phyloP scores from a whole-genome alignment of 768 basidiomycete genomes.

The Amanita rimosa region DNA sequence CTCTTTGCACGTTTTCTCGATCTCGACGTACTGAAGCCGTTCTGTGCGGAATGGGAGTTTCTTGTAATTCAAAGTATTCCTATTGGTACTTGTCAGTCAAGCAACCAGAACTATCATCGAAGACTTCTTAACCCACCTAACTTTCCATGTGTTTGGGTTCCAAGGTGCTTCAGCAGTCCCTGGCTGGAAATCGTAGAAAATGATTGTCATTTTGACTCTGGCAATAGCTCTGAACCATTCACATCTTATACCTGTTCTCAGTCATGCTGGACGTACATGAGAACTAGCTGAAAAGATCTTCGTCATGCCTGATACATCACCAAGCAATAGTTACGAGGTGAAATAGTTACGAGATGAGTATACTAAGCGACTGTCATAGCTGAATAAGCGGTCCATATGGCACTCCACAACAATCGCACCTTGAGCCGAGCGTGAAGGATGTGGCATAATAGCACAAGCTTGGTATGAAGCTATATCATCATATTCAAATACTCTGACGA shows the following conservation, averaged over 20 bases:
- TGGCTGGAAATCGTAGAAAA: conserved; percentile 34
- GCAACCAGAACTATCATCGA: conserved; percentile 21
- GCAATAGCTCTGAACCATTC: neutral
- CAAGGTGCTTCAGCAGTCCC: conserved; percentile 18
- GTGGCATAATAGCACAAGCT: conserved; percentile 31
- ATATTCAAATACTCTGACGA: neutral
- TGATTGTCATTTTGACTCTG: conserved; percentile 12
- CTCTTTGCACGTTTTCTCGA: conserved; percentile 20
- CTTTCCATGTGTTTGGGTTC: conserved; percentile 37
- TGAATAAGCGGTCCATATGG: neutral
- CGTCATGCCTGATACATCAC: too few species aligned
- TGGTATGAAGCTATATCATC: conserved; percentile 18
- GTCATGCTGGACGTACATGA: neutral
- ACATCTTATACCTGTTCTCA: neutral
- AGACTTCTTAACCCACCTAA: conserved; percentile 29
- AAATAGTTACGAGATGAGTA: too few species aligned
- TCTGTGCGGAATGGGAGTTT: conserved; percentile 27
- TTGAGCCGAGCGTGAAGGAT: conserved; percentile 29
- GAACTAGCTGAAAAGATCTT: too few species aligned
- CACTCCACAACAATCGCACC: conserved; percentile 23
- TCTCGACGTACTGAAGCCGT: conserved; percentile 30
- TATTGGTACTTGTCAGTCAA: neutral
- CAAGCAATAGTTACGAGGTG: too few species aligned
- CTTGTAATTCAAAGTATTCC: conserved; percentile 16
- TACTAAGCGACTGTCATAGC: neutral